Percentiles rank a stretch among this genome's conserved stretches.
Conservation (phyloP, 1,139 yeast species). For the Debaryomyces subglobosus region DNA sequence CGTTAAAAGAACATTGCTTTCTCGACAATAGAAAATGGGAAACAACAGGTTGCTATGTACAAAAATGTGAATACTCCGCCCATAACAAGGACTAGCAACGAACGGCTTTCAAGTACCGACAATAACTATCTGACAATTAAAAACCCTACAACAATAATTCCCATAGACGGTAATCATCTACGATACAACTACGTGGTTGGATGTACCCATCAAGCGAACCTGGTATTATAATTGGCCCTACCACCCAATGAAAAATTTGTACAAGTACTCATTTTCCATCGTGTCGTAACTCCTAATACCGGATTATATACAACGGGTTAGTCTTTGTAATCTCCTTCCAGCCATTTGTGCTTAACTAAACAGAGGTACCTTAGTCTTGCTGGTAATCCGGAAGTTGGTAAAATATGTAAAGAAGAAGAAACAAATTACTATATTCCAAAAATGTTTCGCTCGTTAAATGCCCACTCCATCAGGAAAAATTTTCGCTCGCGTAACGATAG, state of each 20-base stretch:
- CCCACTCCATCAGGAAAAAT: constrained; percentile 7
- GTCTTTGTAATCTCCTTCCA: constrained; percentile 43
- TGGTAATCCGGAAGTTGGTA: constrained; percentile 52
- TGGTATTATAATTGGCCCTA: constrained; percentile 11
- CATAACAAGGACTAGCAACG: background rate
- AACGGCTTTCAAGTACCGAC: background rate
- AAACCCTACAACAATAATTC: background rate
- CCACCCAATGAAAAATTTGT: background rate
- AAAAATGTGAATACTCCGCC: background rate
- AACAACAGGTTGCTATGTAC: background rate
- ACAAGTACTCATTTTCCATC: background rate
- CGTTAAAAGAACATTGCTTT: background rate
- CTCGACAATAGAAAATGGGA: background rate
- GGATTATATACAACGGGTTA: constrained; percentile 43
- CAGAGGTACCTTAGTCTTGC: constrained; percentile 45
- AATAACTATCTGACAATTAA: background rate
- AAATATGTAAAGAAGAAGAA: constrained; percentile 30
- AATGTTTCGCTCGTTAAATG: background rate
- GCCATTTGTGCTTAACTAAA: constrained; percentile 57
- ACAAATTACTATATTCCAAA: constrained; percentile 7
- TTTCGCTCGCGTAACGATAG: background rate
- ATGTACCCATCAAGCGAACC: constrained; percentile 55
- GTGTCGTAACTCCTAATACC: constrained; percentile 11
- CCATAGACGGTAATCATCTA: background rate
- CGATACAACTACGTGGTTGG: background rate